These are phyloP conservation scores for Boletus rufocinnamomeus DNA, from an alignment of 768 basidiomycete genomes.

Conservation along the genomic window DNA sequence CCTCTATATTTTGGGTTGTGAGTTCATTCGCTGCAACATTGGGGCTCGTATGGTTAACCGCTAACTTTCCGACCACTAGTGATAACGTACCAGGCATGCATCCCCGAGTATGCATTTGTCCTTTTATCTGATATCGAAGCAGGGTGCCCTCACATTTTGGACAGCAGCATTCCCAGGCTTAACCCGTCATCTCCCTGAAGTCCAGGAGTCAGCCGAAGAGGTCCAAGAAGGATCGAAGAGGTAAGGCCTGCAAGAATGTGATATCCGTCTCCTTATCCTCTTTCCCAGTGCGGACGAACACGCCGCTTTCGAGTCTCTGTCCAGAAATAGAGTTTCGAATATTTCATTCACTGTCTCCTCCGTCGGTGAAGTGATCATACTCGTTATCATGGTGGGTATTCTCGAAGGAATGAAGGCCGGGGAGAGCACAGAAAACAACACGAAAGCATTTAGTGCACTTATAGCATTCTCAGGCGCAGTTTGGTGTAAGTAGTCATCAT, in stretches of 20 bases:
- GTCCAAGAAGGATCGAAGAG: conserved; percentile 46
- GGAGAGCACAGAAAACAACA: conserved; percentile 68
- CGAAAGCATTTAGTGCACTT: conserved; percentile 71
- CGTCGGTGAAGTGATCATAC: conserved; percentile 66
- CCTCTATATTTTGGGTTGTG: conserved; percentile 65
- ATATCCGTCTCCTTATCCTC: background rate
- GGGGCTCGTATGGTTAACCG: background rate
- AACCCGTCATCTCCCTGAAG: conserved; percentile 67
- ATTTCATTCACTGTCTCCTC: conserved; percentile 72
- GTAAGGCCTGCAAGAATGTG: conserved; percentile 33
- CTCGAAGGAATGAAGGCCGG: conserved; percentile 63
- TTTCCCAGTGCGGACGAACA: conserved; percentile 49
- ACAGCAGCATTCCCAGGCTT: conserved; percentile 81
- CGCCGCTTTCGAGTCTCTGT: conserved; percentile 57
- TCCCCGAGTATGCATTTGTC: background rate
- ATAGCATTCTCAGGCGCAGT: conserved; percentile 79
- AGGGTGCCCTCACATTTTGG: conserved; percentile 79
- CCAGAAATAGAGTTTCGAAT: conserved; percentile 74
- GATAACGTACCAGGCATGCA: conserved; percentile 65
- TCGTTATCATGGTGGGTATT: conserved; percentile 76
- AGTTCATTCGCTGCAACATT: conserved; percentile 25
- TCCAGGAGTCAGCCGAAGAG: conserved; percentile 51
- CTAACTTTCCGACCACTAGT: conserved; percentile 38
- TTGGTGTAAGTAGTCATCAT: conserved; percentile 53
- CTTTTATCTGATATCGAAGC: background rate